Conservation (phyloP, 1,284 basidiomycete genomes). For the Tetrapyrgos nigripes region DNA sequence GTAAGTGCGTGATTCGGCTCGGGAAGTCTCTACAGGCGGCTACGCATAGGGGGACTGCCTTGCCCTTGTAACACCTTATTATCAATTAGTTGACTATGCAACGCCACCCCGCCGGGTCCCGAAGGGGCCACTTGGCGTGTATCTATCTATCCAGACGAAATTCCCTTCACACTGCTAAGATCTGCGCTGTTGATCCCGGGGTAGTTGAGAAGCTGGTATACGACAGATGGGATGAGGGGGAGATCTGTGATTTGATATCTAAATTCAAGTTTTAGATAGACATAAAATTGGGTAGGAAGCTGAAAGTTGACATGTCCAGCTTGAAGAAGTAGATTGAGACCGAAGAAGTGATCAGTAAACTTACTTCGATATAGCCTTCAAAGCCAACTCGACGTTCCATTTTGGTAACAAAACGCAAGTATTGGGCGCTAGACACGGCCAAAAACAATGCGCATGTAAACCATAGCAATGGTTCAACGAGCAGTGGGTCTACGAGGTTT, state of each 20-base stretch:
- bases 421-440: conserved; percentile 45
- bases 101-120: no score
- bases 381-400: conserved; percentile 60
- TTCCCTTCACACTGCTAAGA: conserved; percentile 52
- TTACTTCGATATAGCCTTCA: conserved; percentile 50
- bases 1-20: conserved; percentile 48
- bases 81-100: no score
- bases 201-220: conserved; percentile 68
- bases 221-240: conserved; percentile 66
- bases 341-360: conserved; percentile 19
- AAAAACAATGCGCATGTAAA: conserved; percentile 58
- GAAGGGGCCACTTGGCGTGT: no score
- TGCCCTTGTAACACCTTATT: no score
- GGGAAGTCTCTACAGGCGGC: no score
- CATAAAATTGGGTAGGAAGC: neutral
- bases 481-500: no score
- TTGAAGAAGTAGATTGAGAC: conserved; percentile 23
- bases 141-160: no score
- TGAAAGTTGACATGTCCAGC: no score
- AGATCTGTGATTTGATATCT: conserved; percentile 62
- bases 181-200: conserved; percentile 55
- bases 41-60: no score
- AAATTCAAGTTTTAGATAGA: neutral
- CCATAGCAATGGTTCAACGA: conserved; percentile 76
- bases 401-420: conserved; percentile 62